Evolutionary conservation across 2,329 filamentous ascomycete species (phyloP).

Genomic region (Colletotrichum sp.): DNA sequence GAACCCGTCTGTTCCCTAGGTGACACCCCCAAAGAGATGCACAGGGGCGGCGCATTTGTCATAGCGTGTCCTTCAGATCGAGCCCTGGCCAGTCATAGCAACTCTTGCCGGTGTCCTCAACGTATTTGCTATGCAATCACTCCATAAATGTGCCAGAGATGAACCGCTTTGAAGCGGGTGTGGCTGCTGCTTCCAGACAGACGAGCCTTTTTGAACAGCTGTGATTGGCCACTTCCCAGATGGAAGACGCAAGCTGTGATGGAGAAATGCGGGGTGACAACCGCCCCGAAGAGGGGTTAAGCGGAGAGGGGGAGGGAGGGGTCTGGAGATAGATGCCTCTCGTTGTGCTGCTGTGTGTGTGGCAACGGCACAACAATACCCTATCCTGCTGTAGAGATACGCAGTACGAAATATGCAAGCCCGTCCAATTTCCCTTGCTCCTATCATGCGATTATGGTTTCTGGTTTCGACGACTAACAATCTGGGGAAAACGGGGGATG

Average conservation of each 20-base stretch:
- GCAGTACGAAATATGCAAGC: neutral
- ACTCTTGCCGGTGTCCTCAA: neutral
- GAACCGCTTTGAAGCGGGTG: slow-evolving; percentile 14
- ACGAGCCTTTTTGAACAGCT: neutral
- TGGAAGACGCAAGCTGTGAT: neutral
- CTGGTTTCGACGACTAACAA: neutral
- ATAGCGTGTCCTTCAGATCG: neutral
- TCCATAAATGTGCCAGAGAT: neutral
- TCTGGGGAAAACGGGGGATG: neutral
- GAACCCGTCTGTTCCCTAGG: neutral
- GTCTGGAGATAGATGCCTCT: neutral
- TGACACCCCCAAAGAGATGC: neutral
- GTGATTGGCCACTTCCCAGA: slow-evolving; percentile 1
- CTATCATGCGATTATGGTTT: neutral
- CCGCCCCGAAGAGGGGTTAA: neutral
- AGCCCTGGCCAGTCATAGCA: neutral
- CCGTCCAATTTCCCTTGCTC: neutral
- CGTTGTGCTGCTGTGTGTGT: neutral
- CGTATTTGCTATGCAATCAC: neutral
- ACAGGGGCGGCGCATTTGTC: slow-evolving; percentile 2
- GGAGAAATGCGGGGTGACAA: slow-evolving; percentile 18
- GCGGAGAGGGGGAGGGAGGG: neutral
- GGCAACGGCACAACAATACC: neutral
- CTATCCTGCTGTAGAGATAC: neutral
- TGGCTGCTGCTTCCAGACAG: slow-evolving; percentile 4